A percentile compares a stretch with the other conserved stretches of the same genome.
These are phyloP conservation scores for Colletotrichum navitas DNA, from an alignment of 2,329 filamentous ascomycete species.

Conservation along the genomic window DNA sequence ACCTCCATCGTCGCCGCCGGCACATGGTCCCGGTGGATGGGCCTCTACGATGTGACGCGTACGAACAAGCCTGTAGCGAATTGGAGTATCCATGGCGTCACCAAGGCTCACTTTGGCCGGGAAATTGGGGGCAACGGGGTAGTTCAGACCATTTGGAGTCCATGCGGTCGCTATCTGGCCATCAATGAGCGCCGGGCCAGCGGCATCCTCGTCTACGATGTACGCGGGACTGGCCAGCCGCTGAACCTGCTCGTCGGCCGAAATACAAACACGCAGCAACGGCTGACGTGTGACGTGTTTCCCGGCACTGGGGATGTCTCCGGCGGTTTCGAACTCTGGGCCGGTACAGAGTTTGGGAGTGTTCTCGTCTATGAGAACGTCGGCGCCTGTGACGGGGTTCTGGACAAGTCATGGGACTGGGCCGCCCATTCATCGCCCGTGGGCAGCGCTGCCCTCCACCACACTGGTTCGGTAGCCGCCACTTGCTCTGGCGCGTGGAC, in stretches of 20 bases:
- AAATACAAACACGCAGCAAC: conserved; percentile 65
- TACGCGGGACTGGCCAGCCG: conserved; percentile 69
- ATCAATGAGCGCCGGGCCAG: conserved; percentile 70
- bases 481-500: conserved; percentile 70
- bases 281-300: conserved; percentile 68
- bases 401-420: conserved; percentile 64
- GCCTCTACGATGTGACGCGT: conserved; percentile 71
- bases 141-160: conserved; percentile 71
- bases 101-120: conserved; percentile 52
- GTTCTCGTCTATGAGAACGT: conserved; percentile 72
- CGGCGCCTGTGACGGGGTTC: conserved; percentile 60
- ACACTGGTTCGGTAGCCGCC: conserved; percentile 66
- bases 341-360: conserved; percentile 65
- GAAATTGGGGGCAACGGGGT: conserved; percentile 72
- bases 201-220: conserved; percentile 72
- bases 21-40: conserved; percentile 73
- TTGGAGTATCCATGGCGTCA: conserved; percentile 71
- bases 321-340: conserved; percentile 72
- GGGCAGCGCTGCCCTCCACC: conserved; percentile 64
- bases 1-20: conserved; percentile 68
- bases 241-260: conserved; percentile 67
- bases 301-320: conserved; percentile 50
- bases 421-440: conserved; percentile 61
- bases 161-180: conserved; percentile 73
- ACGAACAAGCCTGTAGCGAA: conserved; percentile 67